A percentile compares a stretch with the other conserved stretches of the same genome.
Evolutionary conservation across 2,329 filamentous ascomycete genomes (phyloP).

Genomic region (Colletotrichum musae): DNA sequence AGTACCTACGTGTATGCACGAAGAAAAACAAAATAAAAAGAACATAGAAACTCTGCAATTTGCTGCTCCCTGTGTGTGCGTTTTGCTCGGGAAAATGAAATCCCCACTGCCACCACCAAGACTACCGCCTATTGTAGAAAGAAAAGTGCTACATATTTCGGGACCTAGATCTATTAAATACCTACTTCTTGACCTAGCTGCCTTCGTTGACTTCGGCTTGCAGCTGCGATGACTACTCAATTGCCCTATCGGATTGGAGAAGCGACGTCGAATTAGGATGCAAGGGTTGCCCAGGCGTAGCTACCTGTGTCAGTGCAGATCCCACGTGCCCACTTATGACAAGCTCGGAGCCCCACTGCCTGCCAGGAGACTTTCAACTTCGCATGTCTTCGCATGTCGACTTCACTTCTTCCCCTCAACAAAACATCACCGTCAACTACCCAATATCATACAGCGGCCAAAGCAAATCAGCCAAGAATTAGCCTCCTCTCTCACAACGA

Average conservation of each 20-base stretch:
- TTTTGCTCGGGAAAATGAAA: too few relatives aligned
- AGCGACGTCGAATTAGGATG: slow-evolving; percentile 23
- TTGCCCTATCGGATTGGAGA: background rate
- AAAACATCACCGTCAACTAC: slow-evolving; percentile 2
- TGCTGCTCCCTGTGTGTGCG: too few relatives aligned
- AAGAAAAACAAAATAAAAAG: too few relatives aligned
- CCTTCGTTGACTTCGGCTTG: background rate
- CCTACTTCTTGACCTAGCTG: background rate
- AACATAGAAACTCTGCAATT: too few relatives aligned
- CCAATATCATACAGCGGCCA: background rate
- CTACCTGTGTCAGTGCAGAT: slow-evolving; percentile 23
- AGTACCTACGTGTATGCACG: too few relatives aligned
- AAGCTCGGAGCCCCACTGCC: slow-evolving; percentile 15
- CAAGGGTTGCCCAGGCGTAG: slow-evolving; percentile 9
- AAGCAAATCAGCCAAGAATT: too few relatives aligned
- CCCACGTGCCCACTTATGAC: slow-evolving; percentile 22
- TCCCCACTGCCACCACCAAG: too few relatives aligned
- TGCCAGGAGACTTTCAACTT: slow-evolving; percentile 11
- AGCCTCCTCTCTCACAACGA: too few relatives aligned
- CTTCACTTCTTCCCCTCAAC: slow-evolving; percentile 3
- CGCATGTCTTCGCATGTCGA: background rate
- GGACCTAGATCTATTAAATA: too few relatives aligned
- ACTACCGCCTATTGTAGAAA: too few relatives aligned
- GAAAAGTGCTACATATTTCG: too few relatives aligned
- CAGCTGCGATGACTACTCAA: background rate